These are phyloP conservation scores for Phragmites australis DNA, from an alignment of 176 grass and related monocot genomes.

Conservation along the genomic window DNA sequence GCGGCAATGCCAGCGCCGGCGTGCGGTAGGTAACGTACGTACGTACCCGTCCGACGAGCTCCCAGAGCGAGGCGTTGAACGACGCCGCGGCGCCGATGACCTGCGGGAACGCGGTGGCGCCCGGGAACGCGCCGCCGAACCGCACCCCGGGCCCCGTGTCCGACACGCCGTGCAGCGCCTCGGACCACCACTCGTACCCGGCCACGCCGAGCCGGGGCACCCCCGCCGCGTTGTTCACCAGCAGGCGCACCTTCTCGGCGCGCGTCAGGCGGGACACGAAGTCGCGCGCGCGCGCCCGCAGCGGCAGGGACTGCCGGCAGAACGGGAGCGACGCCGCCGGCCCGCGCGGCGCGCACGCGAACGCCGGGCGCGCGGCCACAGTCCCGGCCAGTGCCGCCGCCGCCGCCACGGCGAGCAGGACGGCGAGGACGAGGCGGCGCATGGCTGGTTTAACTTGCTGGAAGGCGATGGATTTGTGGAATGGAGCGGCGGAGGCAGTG, in stretches of 20 bases:
- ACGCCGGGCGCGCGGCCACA: neutral
- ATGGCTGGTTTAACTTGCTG: neutral
- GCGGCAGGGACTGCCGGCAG: conserved; percentile 39
- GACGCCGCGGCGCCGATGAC: conserved; percentile 80
- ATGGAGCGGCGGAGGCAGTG: neutral
- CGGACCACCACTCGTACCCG: conserved; percentile 93
- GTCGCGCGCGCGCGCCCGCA: conserved; percentile 45
- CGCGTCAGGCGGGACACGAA: conserved; percentile 58
- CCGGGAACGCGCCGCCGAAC: conserved; percentile 75
- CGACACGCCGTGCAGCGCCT: conserved; percentile 88
- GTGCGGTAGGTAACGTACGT: neutral
- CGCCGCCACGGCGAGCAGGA: neutral
- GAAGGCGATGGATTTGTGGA: neutral
- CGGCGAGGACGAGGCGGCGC: conserved; percentile 20
- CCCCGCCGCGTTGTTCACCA: conserved; percentile 75
- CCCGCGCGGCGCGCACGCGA: conserved; percentile 60
- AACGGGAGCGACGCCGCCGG: conserved; percentile 53
- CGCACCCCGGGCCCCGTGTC: conserved; percentile 51
- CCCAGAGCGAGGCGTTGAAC: conserved; percentile 86
- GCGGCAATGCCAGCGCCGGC: neutral
- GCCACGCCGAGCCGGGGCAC: conserved; percentile 66
- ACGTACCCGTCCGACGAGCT: conserved; percentile 82
- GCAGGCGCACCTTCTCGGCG: conserved; percentile 72
- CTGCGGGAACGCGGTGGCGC: conserved; percentile 90
- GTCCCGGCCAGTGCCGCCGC: neutral